Base-by-base conservation (phyloP, 768 basidiomycete species). In the Leccinum truebloodii region DNA sequence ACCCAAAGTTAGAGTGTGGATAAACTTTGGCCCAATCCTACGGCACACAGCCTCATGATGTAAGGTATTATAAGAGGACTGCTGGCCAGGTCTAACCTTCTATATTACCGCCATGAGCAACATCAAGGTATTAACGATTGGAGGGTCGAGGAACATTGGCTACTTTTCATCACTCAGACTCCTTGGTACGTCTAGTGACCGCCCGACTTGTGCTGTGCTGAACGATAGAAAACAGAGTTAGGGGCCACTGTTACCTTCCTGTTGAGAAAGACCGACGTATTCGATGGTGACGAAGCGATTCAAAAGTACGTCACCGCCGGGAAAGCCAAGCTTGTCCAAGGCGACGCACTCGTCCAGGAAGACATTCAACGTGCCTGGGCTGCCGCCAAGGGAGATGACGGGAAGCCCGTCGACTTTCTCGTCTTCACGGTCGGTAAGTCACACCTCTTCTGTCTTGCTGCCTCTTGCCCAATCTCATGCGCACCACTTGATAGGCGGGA, bases 221-320 rank as follows among this genome's bases (percentile, higher is more conserved):
- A 55, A 32, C n/a, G 4, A 32, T 6, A 9, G 46, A n/a, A 22
- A 48, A 51, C 65, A 89, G 88, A 76, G 6, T 71, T 78, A 54
- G 87, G 88, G 41, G 77, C 82, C 3, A 84, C 79, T 2, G 84
- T 89, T 0, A 87, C 86, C 0, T 89, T 86, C 65, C 77, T 89
- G 13, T 77, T 90, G 37, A 83, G 89, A 32, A 78, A 75, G 18
- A 73, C 80, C 0, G 62, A 73, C 9, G 76, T 78, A 4, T 89
- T 90, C 63, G 85, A 87, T 49, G 62, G 72, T 7, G 83, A 90
- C 63, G 73, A 76, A 24, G 65, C 62, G 2, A 81, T 90, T n/a
- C 82, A 88, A 63, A 60, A 63, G 10, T 80, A 82, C 67, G 65
- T 89, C 52, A 69, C 76, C 52, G 66, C 76, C 0, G 86, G 86